Evolutionary conservation across 176 grass and related monocot species (phyloP), one percentile per base, ranked within the genome.

Genomic region (Paspalum vaginatum): DNA sequence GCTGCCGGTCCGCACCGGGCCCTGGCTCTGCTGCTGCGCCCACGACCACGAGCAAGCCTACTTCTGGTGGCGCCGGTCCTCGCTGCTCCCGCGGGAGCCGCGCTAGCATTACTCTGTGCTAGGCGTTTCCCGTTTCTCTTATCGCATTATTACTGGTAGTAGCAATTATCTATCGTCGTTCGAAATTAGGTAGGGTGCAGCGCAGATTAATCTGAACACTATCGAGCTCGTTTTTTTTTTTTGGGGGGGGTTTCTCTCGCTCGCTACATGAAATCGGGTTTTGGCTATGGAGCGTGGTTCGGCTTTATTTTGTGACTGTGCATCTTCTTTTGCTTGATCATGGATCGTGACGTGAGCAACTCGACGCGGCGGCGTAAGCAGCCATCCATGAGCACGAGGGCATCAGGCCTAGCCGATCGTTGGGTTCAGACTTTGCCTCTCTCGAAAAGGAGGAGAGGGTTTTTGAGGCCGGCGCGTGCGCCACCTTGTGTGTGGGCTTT

Each of bases 281-380:
- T 10, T 53, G 15, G 47, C 3, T 4, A 16, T 8, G 60, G 25
- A 62, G 24, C 4, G 37, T 65, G 9, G 8, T 39, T 48, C n/a
- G n/a, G 5, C 14, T 32, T 32, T 32, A 32, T 26, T 59, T 42
- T 59, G 18, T 6, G 24, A n/a, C 53, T 38, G 8, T 2, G 2
- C 25, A 11, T 74, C 69, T 18, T 21, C 5, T 17, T 12, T 67
- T 2, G 20, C 11, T 18, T 39, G 67, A 11, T 24, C 17, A 21
- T 37, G 54, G 56, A 51, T 72, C 7, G 21, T 89, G 87, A 85
- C 18, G 87, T 8, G 48, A 79, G 68, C 81, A 52, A 57, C 41
- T 65, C 66, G 79, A 57, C 7, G 40, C 40, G 14, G 13, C 58
- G 5, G 20, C 66, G 58, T 88, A 72, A 73, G 74, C 80, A 68